A percentile compares a stretch with the other conserved stretches of the same genome.
These are phyloP conservation scores for Stachybotrys chlorohalonatus DNA, from an alignment of 2,329 filamentous ascomycete species.

Conservation along the genomic window DNA sequence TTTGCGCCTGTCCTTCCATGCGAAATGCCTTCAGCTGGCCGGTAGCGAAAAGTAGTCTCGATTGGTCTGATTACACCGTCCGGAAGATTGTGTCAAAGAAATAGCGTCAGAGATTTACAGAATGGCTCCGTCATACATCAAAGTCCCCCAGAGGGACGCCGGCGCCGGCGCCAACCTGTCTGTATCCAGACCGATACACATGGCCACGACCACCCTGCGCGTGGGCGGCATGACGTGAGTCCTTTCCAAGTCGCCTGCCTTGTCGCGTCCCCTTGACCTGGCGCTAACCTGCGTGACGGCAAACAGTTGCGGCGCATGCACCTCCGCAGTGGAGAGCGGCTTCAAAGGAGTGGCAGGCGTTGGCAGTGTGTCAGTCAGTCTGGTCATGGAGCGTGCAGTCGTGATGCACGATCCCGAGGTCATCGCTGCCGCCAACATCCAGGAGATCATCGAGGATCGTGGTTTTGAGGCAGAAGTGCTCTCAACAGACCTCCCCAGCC, in stretches of 20 bases:
- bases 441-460: conserved; percentile 81
- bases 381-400: conserved; percentile 95
- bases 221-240: conserved; percentile 79
- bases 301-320: conserved; percentile 83
- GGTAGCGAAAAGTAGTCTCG: conserved; percentile 6
- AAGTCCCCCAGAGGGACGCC: conserved; percentile 33
- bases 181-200: conserved; percentile 40
- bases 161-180: conserved; percentile 11
- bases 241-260: conserved; percentile 6
- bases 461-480: conserved; percentile 88
- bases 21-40: conserved; percentile 11
- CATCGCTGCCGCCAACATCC: conserved; percentile 66
- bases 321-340: conserved; percentile 86
- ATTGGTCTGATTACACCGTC: background rate
- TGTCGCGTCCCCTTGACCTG: conserved; percentile 6
- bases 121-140: conserved; percentile 44
- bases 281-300: background rate
- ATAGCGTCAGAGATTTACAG: background rate
- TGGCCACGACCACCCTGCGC: conserved; percentile 85
- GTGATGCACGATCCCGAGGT: conserved; percentile 75
- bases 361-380: conserved; percentile 78
- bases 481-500: conserved; percentile 64
- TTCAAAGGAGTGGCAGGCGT: conserved; percentile 78
- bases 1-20: conserved; percentile 1
- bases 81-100: background rate